These are phyloP conservation scores for Pyricularia grisea DNA, from an alignment of 2,329 filamentous ascomycete species.

Conservation along the genomic window DNA sequence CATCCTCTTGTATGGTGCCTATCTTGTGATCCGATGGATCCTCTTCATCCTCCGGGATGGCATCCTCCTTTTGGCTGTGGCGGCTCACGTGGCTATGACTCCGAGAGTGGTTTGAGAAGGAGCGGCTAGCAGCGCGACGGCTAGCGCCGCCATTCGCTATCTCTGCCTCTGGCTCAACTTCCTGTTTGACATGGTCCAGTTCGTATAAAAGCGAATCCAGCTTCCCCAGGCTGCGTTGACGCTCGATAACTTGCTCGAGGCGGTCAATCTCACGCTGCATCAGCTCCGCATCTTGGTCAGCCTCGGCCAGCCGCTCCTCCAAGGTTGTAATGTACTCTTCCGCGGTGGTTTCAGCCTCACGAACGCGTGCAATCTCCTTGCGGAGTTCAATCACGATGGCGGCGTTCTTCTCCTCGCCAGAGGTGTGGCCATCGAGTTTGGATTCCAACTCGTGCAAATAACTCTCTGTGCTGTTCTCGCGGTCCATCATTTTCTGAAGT, in stretches of 20 bases:
- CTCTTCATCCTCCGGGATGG: slow-evolving; percentile 40
- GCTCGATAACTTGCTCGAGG: slow-evolving; percentile 88
- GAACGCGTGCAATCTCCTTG: slow-evolving; percentile 79
- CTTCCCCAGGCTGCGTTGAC: slow-evolving; percentile 89
- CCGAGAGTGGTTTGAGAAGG: slow-evolving; percentile 33
- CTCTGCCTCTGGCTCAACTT: slow-evolving; percentile 24
- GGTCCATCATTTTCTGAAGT: slow-evolving; percentile 86
- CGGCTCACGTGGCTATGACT: slow-evolving; percentile 45
- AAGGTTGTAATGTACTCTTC: slow-evolving; percentile 97
- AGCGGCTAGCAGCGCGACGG: slow-evolving; percentile 21
- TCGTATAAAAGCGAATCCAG: slow-evolving; percentile 88
- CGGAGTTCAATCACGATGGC: slow-evolving; percentile 78
- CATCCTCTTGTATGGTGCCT: slow-evolving; percentile 15
- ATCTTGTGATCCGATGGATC: slow-evolving; percentile 17
- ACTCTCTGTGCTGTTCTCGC: slow-evolving; percentile 82
- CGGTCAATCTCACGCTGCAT: slow-evolving; percentile 97
- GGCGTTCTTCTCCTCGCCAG: slow-evolving; percentile 86
- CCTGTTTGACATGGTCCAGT: slow-evolving; percentile 65
- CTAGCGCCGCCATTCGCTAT: slow-evolving; percentile 17
- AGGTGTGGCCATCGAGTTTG: slow-evolving; percentile 82
- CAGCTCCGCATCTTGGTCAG: slow-evolving; percentile 88
- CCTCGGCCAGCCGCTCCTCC: slow-evolving; percentile 89
- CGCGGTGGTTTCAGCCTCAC: slow-evolving; percentile 81
- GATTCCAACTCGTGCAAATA: slow-evolving; percentile 88
- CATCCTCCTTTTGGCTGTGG: slow-evolving; percentile 41